Conservation (phyloP, 371 early-diverging fungal genomes). For the Zopfochytrium polystomum region DNA sequence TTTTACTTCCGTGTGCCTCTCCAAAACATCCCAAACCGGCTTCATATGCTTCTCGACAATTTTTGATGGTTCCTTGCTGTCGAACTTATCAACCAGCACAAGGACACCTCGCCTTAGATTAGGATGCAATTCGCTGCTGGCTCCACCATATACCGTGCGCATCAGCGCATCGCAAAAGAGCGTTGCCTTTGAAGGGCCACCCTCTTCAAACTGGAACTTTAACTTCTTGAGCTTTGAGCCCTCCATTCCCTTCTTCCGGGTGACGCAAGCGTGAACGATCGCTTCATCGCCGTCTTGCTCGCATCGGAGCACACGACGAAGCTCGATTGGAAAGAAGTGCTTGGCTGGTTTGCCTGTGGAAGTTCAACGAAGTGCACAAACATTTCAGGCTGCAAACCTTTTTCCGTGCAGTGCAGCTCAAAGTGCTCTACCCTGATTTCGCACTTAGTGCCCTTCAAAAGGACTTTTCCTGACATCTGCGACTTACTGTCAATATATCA, state of each 20-base stretch:
- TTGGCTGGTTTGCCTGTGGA: slow-evolving; percentile 32
- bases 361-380: not conserved
- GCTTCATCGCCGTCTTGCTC: slow-evolving; percentile 25
- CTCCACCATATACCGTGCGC: slow-evolving; percentile 37
- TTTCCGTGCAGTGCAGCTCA: slow-evolving; percentile 40
- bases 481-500: not conserved
- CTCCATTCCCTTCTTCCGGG: slow-evolving; percentile 33
- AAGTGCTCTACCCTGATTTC: slow-evolving; percentile 36
- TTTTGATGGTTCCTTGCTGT: slow-evolving; percentile 40
- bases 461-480: slow-evolving; percentile 26
- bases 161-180: slow-evolving; percentile 31
- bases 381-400: slow-evolving; percentile 27
- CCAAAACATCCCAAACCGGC: slow-evolving; percentile 37
- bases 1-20: slow-evolving; percentile 38
- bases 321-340: slow-evolving; percentile 40
- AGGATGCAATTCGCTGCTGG: slow-evolving; percentile 18
- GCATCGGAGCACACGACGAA: slow-evolving; percentile 33
- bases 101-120: slow-evolving; percentile 27
- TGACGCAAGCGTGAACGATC: slow-evolving; percentile 32
- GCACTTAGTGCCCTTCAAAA: slow-evolving; percentile 36
- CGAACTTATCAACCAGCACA: slow-evolving; percentile 46
- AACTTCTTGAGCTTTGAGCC: slow-evolving; percentile 46
- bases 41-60: slow-evolving; percentile 46
- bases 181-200: slow-evolving; percentile 20
- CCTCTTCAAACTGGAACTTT: slow-evolving; percentile 26